phyloP scores from a whole-genome alignment of 371 early-diverging fungal genomes.

The Parasitella parasitica region DNA sequence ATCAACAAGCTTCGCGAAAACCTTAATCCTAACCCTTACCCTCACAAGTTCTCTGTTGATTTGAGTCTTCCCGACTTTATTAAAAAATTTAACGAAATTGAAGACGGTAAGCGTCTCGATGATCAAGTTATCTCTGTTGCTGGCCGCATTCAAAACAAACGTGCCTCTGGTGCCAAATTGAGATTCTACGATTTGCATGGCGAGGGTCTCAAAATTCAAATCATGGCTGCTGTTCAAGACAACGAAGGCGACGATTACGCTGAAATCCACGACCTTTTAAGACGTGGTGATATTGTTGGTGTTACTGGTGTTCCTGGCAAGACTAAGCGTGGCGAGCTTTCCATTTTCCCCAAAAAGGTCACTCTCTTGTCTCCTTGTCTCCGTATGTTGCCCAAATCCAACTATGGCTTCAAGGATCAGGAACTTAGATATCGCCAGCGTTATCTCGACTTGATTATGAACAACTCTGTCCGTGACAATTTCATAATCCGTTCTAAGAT shows the following conservation, averaged over 20 bases:
- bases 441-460: conserved; percentile 99
- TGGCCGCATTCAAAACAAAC: conserved; percentile 88
- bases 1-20: conserved; percentile 79
- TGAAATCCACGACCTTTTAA: conserved; percentile 77
- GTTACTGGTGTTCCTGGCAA: conserved; percentile 92
- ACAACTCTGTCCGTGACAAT: conserved; percentile 92
- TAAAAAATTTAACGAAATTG: conserved; percentile 73
- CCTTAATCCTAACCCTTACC: conserved; percentile 87
- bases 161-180: conserved; percentile 87
- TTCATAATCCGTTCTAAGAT: conserved; percentile 92
- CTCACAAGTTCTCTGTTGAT: conserved; percentile 96
- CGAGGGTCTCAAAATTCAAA: conserved; percentile 94
- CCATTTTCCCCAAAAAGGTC: conserved; percentile 91
- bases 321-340: conserved; percentile 96
- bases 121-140: conserved; percentile 78
- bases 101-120: conserved; percentile 72
- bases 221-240: conserved; percentile 87
- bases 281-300: conserved; percentile 99
- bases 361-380: conserved; percentile 94
- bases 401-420: conserved; percentile 96
- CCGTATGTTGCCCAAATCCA: conserved; percentile 94
- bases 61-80: conserved; percentile 86
- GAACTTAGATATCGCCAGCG: conserved; percentile 98
- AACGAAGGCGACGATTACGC: conserved; percentile 77
- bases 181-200: conserved; percentile 95